A percentile compares a stretch with the other conserved stretches of the same genome.
Evolutionary conservation across 805 yeast species (phyloP).

Genomic region (Wickerhamiella sergipiensis): DNA sequence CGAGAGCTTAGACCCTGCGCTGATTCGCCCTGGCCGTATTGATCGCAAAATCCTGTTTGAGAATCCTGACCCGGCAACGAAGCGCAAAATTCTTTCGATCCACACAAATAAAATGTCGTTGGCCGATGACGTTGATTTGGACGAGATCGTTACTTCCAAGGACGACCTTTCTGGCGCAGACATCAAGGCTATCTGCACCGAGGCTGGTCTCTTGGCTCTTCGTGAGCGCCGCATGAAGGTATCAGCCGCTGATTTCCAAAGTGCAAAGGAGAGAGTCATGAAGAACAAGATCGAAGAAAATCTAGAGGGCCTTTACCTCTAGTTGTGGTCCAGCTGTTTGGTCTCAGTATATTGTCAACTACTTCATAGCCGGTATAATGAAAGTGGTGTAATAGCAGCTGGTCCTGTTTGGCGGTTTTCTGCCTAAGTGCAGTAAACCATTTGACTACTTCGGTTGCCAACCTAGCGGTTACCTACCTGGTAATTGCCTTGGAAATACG

Average conservation of each 20-base stretch:
- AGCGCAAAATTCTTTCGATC: conserved; percentile 81
- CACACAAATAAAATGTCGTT: conserved; percentile 91
- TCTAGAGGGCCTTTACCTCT: conserved; percentile 82
- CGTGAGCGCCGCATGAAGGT: conserved; percentile 98
- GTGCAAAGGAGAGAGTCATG: conserved; percentile 88
- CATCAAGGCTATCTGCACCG: conserved; percentile 94
- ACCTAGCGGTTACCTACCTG: no score
- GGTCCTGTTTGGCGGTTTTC: no score
- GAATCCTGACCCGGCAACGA: conserved; percentile 85
- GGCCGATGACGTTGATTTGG: conserved; percentile 76
- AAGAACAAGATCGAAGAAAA: conserved; percentile 95
- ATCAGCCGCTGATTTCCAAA: conserved; percentile 81
- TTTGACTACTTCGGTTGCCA: no score
- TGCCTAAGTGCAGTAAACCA: no score
- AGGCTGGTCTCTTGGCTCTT: conserved; percentile 88
- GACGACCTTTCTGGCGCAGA: conserved; percentile 96
- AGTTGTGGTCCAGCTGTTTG: conserved; percentile 7
- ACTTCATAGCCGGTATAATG: neutral
- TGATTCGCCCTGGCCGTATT: conserved; percentile 93
- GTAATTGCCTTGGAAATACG: neutral
- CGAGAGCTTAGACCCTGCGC: conserved; percentile 88
- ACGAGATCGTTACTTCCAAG: conserved; percentile 76
- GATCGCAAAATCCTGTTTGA: conserved; percentile 93
- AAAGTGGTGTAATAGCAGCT: neutral
- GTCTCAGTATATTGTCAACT: neutral